phyloP scores from a whole-genome alignment of 2,329 filamentous ascomycete species.

The Aspergillus sp. region DNA sequence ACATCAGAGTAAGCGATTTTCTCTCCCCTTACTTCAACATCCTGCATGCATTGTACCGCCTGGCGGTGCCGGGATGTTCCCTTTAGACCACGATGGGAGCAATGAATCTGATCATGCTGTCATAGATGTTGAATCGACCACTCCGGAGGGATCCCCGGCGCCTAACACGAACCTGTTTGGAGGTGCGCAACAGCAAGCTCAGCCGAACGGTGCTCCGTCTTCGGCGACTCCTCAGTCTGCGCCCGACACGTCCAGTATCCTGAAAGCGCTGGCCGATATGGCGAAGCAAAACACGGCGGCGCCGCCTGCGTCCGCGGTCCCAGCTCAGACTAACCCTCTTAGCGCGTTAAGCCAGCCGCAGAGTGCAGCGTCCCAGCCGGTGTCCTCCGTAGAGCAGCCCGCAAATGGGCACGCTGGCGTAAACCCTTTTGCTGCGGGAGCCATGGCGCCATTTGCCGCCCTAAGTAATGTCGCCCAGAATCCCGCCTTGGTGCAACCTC shows the following conservation, averaged over 20 bases:
- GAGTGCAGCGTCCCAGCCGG: slow-evolving; percentile 39
- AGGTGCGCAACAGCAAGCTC: slow-evolving; percentile 25
- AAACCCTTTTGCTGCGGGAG: slow-evolving; percentile 52
- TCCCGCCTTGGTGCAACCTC: slow-evolving; percentile 35
- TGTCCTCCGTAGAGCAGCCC: slow-evolving; percentile 45
- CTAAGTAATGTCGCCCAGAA: slow-evolving; percentile 41
- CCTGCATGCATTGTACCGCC: neutral
- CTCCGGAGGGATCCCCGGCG: slow-evolving; percentile 58
- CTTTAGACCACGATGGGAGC: neutral
- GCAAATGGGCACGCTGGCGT: slow-evolving; percentile 54
- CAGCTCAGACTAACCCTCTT: slow-evolving; percentile 43
- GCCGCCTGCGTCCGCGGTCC: slow-evolving; percentile 38
- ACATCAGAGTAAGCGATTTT: slow-evolving; percentile 60
- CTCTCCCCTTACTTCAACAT: slow-evolving; percentile 23
- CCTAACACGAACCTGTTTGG: slow-evolving; percentile 43
- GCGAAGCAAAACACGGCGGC: slow-evolving; percentile 68
- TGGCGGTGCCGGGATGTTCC: neutral
- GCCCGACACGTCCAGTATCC: slow-evolving; percentile 64
- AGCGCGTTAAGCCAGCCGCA: slow-evolving; percentile 50
- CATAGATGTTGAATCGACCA: slow-evolving; percentile 65
- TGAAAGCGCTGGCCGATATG: slow-evolving; percentile 78
- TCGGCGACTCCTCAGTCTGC: slow-evolving; percentile 32
- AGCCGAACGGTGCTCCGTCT: slow-evolving; percentile 25
- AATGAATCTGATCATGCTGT: slow-evolving; percentile 26
- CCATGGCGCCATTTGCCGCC: slow-evolving; percentile 51